Evolutionary conservation across 768 basidiomycete species (phyloP).

Genomic region (Stropharia rugosoannulata): DNA sequence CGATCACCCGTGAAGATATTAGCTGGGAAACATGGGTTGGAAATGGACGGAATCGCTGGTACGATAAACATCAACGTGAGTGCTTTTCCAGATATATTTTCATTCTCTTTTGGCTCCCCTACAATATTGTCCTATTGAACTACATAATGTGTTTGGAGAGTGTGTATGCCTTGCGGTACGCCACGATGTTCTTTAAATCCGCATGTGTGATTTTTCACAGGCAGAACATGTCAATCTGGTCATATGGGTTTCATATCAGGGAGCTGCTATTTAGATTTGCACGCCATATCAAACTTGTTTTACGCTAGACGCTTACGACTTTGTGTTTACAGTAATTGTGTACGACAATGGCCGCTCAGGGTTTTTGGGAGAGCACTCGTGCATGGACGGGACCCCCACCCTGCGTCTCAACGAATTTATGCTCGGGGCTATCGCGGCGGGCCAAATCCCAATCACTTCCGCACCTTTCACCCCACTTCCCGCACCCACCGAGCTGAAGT

Average conservation of each 20-base stretch:
- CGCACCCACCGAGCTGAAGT: constrained; percentile 64
- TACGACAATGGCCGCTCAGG: constrained; percentile 94
- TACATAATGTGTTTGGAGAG: too few relatives aligned
- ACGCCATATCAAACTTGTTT: too few relatives aligned
- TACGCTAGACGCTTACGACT: not conserved
- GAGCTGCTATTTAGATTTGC: too few relatives aligned
- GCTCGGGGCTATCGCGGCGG: constrained; percentile 67
- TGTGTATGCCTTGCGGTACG: too few relatives aligned
- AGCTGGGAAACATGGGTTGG: constrained; percentile 89
- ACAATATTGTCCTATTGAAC: too few relatives aligned
- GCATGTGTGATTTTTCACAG: too few relatives aligned
- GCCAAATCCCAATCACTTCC: constrained; percentile 73
- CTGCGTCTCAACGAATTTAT: constrained; percentile 94
- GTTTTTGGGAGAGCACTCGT: constrained; percentile 87
- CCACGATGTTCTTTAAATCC: too few relatives aligned
- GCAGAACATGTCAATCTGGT: too few relatives aligned
- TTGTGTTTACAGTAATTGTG: constrained; percentile 68
- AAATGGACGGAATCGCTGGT: constrained; percentile 88
- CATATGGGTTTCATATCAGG: too few relatives aligned
- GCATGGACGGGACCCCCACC: constrained; percentile 95
- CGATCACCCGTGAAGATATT: constrained; percentile 78
- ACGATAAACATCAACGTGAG: constrained; percentile 94
- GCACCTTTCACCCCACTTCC: constrained; percentile 43
- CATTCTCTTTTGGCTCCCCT: not conserved
- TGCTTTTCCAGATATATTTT: constrained; percentile 10